phyloP scores from a whole-genome alignment of 2,329 filamentous ascomycete genomes.

The Aspergillus vadensis region DNA sequence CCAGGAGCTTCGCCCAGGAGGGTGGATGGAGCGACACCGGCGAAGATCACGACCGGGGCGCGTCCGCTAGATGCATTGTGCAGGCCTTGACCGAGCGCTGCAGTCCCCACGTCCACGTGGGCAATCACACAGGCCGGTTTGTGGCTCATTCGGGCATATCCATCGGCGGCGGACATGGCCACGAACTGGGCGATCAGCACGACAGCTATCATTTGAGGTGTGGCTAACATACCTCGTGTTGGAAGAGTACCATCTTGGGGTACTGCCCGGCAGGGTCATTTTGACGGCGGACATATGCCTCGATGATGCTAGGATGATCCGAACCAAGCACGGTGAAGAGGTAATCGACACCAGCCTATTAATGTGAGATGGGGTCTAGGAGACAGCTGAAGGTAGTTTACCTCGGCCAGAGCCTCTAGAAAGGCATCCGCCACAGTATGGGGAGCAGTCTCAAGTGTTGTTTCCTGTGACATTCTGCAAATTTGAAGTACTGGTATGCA shows the following conservation, averaged over 20 bases:
- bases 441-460: not conserved
- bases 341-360: constrained; percentile 13
- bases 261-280: constrained; percentile 10
- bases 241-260: constrained; percentile 16
- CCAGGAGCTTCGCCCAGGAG: constrained; percentile 9
- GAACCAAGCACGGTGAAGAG: constrained; percentile 16
- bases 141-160: constrained; percentile 14
- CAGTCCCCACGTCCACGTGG: constrained; percentile 18
- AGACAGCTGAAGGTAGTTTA: not conserved
- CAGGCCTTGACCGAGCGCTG: constrained; percentile 13
- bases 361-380: not conserved
- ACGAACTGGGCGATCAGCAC: constrained; percentile 6
- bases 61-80: constrained; percentile 18
- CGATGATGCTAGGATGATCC: constrained; percentile 17
- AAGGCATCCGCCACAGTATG: constrained; percentile 5
- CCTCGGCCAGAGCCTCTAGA: constrained; percentile 3
- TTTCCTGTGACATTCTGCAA: not conserved
- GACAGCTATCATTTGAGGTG: not conserved
- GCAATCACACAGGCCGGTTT: constrained; percentile 14
- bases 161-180: constrained; percentile 15
- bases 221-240: constrained; percentile 7
- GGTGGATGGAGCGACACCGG: constrained; percentile 14
- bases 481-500: not conserved
- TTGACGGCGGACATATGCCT: constrained; percentile 15
- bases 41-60: constrained; percentile 14